Evolutionary conservation across 352 stramenopile genomes (phyloP), one percentile per base, ranked within the genome.

Genomic region (Globisporangium emineosum): DNA sequence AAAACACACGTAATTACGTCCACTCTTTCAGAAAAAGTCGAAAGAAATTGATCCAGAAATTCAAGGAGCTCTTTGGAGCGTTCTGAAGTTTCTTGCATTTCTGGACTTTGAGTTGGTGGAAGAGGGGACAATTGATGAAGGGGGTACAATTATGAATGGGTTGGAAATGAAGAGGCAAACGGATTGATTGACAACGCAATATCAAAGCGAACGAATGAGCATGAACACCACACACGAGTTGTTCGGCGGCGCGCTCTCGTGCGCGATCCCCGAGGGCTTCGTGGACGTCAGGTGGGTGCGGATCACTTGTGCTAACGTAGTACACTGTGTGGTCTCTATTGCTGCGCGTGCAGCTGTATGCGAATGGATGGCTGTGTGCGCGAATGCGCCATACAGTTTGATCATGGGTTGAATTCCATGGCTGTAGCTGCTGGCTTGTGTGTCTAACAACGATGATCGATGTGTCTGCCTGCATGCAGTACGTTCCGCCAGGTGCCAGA

Each of bases 401-500:
- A 9, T 15, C 15, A 17, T 60, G 54, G 54, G 54, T 60, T 60
- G 54, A 60, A 35, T 50, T 60, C 3, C 40, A 47, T 23, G 40
- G 12, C 40, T 47, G 51, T 35, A 12, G 6, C 6, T 33, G 17
- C 15, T 23, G 15, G 5, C n/a, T 25, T 40, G 30, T 25, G 19
- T 10, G 47, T 35, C 25, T 33, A n/a, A 35, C 15, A 23, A 35
- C 15, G 13, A 33, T 33, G 25, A 23, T 1, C 29, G 5, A 10
- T 53, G 47, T 53, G 12, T 32, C 7, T 10, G 13, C 1, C 23
- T 55, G 13, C 12, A 52, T n/a, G 27, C 35, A 88, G 76, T 67
- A 67, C 74, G 23, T 95, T 96, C 63, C 87, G 87, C 12, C 85
- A 96, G 66, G 86, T 96, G 30, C 87, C 87, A 0, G 85, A 96